Evolutionary conservation across 106 monocot genomes (phyloP).

Genomic region (Gastrodia elata): DNA sequence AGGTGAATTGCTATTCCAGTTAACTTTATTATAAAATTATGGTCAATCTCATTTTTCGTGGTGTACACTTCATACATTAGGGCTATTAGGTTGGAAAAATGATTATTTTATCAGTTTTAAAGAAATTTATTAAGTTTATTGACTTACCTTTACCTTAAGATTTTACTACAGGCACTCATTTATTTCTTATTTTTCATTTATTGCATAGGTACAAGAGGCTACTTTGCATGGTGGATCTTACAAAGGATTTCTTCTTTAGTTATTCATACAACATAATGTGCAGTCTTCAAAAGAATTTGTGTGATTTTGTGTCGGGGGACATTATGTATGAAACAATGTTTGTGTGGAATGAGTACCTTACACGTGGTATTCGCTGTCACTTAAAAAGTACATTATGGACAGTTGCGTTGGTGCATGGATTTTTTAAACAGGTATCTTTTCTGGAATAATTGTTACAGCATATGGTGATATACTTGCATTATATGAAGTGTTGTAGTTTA

Average conservation of each 20-base stretch:
- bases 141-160: neutral
- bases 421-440: slow-evolving; percentile 75
- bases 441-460: neutral
- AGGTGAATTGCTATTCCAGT: neutral
- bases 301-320: slow-evolving; percentile 34
- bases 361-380: slow-evolving; percentile 55
- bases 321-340: slow-evolving; percentile 84
- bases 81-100: neutral
- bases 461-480: neutral
- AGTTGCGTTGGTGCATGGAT: slow-evolving; percentile 89
- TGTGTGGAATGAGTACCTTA: slow-evolving; percentile 96
- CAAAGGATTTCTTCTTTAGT: slow-evolving; percentile 99
- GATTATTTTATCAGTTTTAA: neutral
- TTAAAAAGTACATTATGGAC: slow-evolving; percentile 82
- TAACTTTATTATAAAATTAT: neutral
- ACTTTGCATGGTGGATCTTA: slow-evolving; percentile 74
- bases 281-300: slow-evolving; percentile 81
- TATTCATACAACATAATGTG: slow-evolving; percentile 92
- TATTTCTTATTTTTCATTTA: slow-evolving; percentile 15
- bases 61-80: neutral
- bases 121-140: neutral
- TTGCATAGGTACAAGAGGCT: slow-evolving; percentile 84
- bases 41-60: neutral
- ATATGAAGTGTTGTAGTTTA: neutral
- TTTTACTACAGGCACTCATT: slow-evolving; percentile 11